These are phyloP conservation scores for Anthracocystis panici-leucophaei DNA, from an alignment of 1,284 basidiomycete species.

Conservation along the genomic window DNA sequence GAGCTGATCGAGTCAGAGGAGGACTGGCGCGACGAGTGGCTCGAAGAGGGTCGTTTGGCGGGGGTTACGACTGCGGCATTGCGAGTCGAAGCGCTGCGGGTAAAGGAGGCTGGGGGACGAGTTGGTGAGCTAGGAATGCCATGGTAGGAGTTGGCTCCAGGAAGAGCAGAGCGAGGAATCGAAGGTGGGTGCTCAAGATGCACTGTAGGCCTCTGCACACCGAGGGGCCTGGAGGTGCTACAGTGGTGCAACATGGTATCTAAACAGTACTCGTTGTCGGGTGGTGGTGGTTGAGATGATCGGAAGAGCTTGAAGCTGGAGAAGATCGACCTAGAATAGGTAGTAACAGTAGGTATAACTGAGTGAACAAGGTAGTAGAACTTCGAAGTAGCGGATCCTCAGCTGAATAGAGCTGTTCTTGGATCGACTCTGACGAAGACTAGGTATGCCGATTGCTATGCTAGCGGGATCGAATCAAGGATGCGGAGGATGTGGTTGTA, in stretches of 20 bases:
- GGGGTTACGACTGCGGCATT: slow-evolving; percentile 2
- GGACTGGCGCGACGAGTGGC: slow-evolving; percentile 39
- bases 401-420: slow-evolving; percentile 38
- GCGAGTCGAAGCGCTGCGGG: slow-evolving; percentile 29
- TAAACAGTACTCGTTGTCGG: too few species aligned
- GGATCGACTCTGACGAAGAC: slow-evolving; percentile 7
- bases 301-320: background rate
- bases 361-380: background rate
- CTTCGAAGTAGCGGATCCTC: slow-evolving; percentile 4
- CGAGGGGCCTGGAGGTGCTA: slow-evolving; percentile 9
- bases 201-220: slow-evolving; percentile 19
- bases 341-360: background rate
- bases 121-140: slow-evolving; percentile 5
- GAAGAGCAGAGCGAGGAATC: slow-evolving; percentile 15
- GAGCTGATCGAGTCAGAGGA: slow-evolving; percentile 40
- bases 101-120: slow-evolving; percentile 31
- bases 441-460: background rate
- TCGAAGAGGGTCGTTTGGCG: slow-evolving; percentile 24
- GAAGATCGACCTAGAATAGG: background rate
- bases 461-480: background rate
- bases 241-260: slow-evolving; percentile 20
- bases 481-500: background rate
- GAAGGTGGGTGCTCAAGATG: slow-evolving; percentile 35
- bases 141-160: background rate
- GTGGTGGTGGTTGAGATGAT: background rate